Base-by-base conservation (phyloP, 148 eudicot species). In the Selenicereus undatus region DNA sequence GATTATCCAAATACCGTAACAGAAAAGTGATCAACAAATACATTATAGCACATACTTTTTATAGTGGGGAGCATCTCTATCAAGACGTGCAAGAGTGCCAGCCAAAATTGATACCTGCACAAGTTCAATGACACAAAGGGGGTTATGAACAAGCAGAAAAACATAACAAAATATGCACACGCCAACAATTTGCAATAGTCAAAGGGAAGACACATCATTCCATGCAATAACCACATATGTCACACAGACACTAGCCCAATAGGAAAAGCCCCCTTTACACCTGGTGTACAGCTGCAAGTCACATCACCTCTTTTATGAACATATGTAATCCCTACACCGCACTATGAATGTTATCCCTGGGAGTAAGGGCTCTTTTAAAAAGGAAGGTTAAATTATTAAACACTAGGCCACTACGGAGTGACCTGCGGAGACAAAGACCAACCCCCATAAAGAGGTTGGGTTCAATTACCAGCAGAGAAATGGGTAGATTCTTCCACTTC, bases 21-120 rank as follows among this genome's bases (percentile, higher is more conserved):
- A 42, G n/a, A 45, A 39, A 66, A 24, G 68, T 24, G 43, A 78
- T 17, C 30, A 20, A 66, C 45, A 16, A 58, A 5, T 43, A 71
- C 54, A 8, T 26, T 64, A 16, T 50, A 84, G 22, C 54, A 88
- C 97, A 80, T 91, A 96, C 98, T 94, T 92, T 80, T 91, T 96
- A 86, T 96, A 96, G 77, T 90, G 92, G 50, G 99, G 99, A 79
- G 99, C 99, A 89, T 96, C 98, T 87, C 99, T 96, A 76, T 96
- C 99, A 82, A 94, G 90, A 78, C 99, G 97, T 87, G 99, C 98
- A 84, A 96, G 87, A 51, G 99, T 96, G 43, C 99, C 99, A 77
- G 99, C 98, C 88, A 94, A 89, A 89, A 96, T 94, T 48, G 99
- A 96, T 71, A 96, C 97, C 99, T 96, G 89, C 83, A 86, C 64